Conservation (phyloP, 1,284 basidiomycete species). For the Naganishia cerealis region DNA sequence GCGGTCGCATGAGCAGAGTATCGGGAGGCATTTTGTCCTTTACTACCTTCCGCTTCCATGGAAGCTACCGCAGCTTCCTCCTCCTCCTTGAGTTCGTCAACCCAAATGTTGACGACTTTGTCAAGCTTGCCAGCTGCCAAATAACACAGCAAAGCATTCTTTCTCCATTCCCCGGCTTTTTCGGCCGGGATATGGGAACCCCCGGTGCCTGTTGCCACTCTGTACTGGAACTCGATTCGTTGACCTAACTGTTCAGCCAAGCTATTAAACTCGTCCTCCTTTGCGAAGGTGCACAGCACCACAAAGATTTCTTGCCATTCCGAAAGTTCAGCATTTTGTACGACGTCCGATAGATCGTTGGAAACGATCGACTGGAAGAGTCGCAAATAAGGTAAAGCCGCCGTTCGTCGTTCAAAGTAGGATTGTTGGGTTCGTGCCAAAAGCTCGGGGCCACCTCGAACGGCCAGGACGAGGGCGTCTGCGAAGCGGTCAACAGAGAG, state of each 20-base stretch:
- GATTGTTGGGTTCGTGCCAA: conserved; percentile 85
- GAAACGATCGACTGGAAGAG: conserved; percentile 94
- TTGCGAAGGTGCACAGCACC: conserved; percentile 92
- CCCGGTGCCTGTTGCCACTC: conserved; percentile 60
- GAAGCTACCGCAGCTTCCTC: conserved; percentile 58
- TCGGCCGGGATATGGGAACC: conserved; percentile 49
- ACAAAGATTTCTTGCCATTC: conserved; percentile 99
- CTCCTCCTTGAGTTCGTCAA: conserved; percentile 85
- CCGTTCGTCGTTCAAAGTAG: conserved; percentile 83
- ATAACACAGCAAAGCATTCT: conserved; percentile 88
- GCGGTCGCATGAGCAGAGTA: conserved; percentile 87
- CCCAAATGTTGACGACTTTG: conserved; percentile 87
- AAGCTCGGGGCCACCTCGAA: conserved; percentile 85
- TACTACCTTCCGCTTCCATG: conserved; percentile 44
- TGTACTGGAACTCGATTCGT: conserved; percentile 80
- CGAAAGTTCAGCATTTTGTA: conserved; percentile 88
- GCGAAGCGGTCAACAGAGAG: conserved; percentile 86
- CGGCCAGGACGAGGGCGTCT: conserved; percentile 90
- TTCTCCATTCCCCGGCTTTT: conserved; percentile 66
- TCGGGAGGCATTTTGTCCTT: conserved; percentile 58
- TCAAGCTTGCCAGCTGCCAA: conserved; percentile 87
- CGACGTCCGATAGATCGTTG: conserved; percentile 86
- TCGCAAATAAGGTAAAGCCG: conserved; percentile 80
- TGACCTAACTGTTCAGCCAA: conserved; percentile 90
- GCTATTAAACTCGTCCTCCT: conserved; percentile 75